phyloP scores from a whole-genome alignment of 495 filamentous ascomycete genomes.

The Pseudomonodictys pantanalensis region DNA sequence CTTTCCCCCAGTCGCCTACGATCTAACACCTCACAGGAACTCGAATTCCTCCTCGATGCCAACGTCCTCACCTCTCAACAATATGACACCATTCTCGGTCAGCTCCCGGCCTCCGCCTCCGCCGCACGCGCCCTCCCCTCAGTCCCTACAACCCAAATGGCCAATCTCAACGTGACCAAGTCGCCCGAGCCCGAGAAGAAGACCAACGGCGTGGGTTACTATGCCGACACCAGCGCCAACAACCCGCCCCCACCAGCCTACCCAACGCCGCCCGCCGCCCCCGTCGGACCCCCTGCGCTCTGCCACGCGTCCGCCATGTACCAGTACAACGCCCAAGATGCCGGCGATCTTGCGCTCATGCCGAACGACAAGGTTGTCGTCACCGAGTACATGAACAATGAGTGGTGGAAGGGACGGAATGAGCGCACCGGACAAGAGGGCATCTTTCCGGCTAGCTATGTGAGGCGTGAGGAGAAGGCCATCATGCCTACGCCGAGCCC shows the following conservation, averaged over 20 bases:
- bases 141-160: conserved; percentile 41
- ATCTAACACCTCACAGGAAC: conserved; percentile 59
- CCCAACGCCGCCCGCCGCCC: conserved; percentile 48
- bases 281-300: conserved; percentile 57
- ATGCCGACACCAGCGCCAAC: conserved; percentile 51
- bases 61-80: conserved; percentile 67
- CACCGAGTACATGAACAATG: conserved; percentile 85
- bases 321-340: conserved; percentile 71
- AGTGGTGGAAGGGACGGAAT: conserved; percentile 94
- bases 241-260: conserved; percentile 53
- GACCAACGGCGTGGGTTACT: conserved; percentile 30
- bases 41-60: conserved; percentile 82
- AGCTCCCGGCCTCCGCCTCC: conserved; percentile 61
- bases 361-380: conserved; percentile 76
- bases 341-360: conserved; percentile 73
- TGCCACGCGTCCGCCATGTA: conserved; percentile 78
- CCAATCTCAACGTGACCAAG: conserved; percentile 46
- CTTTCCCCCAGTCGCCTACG: background rate
- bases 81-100: conserved; percentile 65
- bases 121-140: conserved; percentile 51
- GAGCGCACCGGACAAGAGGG: conserved; percentile 75
- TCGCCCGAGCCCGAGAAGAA: conserved; percentile 50
- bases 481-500: conserved; percentile 25
- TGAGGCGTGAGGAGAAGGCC: conserved; percentile 49
- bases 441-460: conserved; percentile 87